A percentile compares a stretch with the other conserved stretches of the same genome.
These are phyloP conservation scores for Brasenia schreberi DNA, from an alignment of 164 flowering plant species.

Conservation along the genomic window DNA sequence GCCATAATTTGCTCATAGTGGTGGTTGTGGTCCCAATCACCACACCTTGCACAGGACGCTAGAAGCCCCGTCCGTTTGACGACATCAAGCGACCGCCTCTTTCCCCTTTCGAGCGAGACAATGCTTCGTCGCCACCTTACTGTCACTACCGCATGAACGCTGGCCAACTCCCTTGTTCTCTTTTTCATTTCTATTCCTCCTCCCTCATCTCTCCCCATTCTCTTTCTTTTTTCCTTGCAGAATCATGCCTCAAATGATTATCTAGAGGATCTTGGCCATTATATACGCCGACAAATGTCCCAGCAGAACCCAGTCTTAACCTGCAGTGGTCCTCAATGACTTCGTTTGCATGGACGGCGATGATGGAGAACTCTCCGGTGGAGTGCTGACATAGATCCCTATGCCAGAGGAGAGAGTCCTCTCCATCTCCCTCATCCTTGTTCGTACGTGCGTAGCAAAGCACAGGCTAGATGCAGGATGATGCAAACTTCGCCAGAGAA, in stretches of 20 bases:
- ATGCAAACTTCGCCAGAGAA: constrained; percentile 39
- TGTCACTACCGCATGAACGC: too few relatives aligned
- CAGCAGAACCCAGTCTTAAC: constrained; percentile 43
- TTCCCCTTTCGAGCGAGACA: constrained; percentile 40
- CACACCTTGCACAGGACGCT: constrained; percentile 7
- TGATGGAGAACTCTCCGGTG: constrained; percentile 58
- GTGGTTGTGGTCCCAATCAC: constrained; percentile 53
- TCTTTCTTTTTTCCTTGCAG: too few relatives aligned
- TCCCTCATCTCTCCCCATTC: constrained; percentile 17
- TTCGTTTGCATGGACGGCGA: constrained; percentile 63
- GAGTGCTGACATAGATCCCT: constrained; percentile 48
- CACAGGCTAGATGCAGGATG: constrained; percentile 46
- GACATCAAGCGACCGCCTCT: constrained; percentile 23
- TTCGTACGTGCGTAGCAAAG: constrained; percentile 55
- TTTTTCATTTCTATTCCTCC: constrained; percentile 47
- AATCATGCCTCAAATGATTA: too few relatives aligned
- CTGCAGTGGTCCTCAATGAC: constrained; percentile 74
- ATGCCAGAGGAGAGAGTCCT: constrained; percentile 45
- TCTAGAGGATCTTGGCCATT: too few relatives aligned
- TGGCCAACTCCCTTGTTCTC: constrained; percentile 57
- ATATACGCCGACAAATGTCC: constrained; percentile 63
- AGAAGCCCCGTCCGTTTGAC: constrained; percentile 5
- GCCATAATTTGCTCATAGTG: constrained; percentile 25
- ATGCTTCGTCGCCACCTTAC: too few relatives aligned
- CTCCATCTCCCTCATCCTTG: constrained; percentile 38